phyloP scores from a whole-genome alignment of 2,329 filamentous ascomycete species.

The Lachnellula subtilissima region DNA sequence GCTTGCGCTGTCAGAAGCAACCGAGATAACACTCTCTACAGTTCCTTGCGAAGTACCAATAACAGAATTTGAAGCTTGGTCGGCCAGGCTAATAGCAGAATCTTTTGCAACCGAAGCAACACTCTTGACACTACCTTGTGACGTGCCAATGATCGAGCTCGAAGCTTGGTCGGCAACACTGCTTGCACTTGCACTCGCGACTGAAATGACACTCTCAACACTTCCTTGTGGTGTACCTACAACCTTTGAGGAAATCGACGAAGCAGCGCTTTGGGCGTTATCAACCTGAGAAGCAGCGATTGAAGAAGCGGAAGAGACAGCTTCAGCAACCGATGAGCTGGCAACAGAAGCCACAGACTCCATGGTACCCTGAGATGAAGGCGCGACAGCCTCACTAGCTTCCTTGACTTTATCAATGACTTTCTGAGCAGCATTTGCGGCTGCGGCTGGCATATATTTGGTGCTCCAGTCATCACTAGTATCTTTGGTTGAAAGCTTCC shows the following conservation, averaged over 20 bases:
- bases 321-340: conserved; percentile 19
- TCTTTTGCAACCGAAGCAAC: conserved; percentile 30
- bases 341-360: conserved; percentile 33
- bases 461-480: conserved; percentile 73
- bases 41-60: conserved; percentile 25
- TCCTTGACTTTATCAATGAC: conserved; percentile 26
- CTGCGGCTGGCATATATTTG: conserved; percentile 56
- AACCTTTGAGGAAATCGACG: conserved; percentile 17
- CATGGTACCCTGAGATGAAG: conserved; percentile 24
- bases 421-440: conserved; percentile 39
- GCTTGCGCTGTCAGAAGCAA: conserved; percentile 19
- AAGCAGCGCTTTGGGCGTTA: conserved; percentile 19
- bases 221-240: conserved; percentile 15
- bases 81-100: conserved; percentile 23
- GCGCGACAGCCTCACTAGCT: conserved; percentile 22
- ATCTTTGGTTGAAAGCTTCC: conserved; percentile 76
- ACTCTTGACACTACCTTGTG: conserved; percentile 31
- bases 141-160: conserved; percentile 21
- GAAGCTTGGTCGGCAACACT: conserved; percentile 20
- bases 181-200: conserved; percentile 13
- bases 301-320: conserved; percentile 20
- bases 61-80: conserved; percentile 27
- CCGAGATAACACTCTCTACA: conserved; percentile 24
- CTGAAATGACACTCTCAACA: conserved; percentile 20
- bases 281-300: conserved; percentile 9